Base-by-base conservation (phyloP, 441 rosid species). In the Biscutella laevigata region DNA sequence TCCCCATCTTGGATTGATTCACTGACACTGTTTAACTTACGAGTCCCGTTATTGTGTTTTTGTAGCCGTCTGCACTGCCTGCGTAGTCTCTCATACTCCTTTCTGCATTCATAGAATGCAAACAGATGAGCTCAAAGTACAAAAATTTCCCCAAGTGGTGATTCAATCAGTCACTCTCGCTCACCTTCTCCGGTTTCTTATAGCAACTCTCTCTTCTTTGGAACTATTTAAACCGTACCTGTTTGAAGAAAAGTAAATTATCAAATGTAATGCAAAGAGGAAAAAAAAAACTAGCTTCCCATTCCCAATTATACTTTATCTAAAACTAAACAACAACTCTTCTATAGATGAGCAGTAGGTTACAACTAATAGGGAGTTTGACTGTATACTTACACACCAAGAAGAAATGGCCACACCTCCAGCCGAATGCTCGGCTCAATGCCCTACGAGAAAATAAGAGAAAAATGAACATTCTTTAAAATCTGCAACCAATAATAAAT, bases 321-420 rank as follows among this genome's bases (percentile, higher is more conserved):
- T 8, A 5, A 4, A 1, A 4, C 10, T 10, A 30, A 48, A 21
- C 10, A 3, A 32, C 25, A n/a, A 15, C 4, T 33, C 19, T 35
- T 35, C 7, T 36, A 34, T 30, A 12, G 15, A 33, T 10, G 1
- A 37, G 24, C 37, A 22, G 39, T 30, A 34, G 3, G 21, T 17
- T 40, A 29, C 57, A 39, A 3, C 20, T 10, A 39, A 22, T 16
- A 52, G 20, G 3, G 41, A 16, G 22, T 41, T 43, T 50, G 39
- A 57, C 5, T 11, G 29, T 53, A 34, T 12, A 61, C 98, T 84
- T 80, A 91, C 98, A 91, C 81, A 65, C 96, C 87, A 39, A 91
- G 98, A 34, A 91, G 95, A 67, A 88, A 91, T 0, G 91, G 94
- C 98, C 98, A 91, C 36, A 85, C 96, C 66, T 91, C 98, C 11